Conservation (phyloP, 2,329 filamentous ascomycete genomes). For the Botrytis galanthina region DNA sequence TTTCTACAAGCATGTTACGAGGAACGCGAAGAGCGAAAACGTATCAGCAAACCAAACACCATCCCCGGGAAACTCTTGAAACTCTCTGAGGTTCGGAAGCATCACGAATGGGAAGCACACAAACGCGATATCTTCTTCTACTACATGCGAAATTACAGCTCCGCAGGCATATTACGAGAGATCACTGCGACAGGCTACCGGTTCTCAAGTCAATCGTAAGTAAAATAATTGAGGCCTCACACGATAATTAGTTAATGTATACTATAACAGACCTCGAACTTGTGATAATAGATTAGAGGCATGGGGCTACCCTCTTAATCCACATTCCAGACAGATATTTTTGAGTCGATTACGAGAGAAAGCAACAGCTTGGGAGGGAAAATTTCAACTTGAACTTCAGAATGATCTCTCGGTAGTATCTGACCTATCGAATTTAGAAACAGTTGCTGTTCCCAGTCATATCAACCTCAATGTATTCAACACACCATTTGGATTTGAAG, state of each 20-base stretch:
- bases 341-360: neutral
- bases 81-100: neutral
- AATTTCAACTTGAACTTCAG: neutral
- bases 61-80: constrained; percentile 3
- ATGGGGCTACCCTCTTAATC: constrained; percentile 14
- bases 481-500: neutral
- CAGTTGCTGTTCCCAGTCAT: neutral
- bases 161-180: constrained; percentile 10
- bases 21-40: constrained; percentile 4
- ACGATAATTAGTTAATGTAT: neutral
- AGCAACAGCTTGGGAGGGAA: constrained; percentile 1
- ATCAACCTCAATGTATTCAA: neutral
- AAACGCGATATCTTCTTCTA: constrained; percentile 5
- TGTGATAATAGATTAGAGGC: constrained; percentile 17
- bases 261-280: constrained; percentile 1
- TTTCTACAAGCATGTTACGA: constrained; percentile 14
- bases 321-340: constrained; percentile 11
- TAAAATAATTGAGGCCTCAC: neutral
- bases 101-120: constrained; percentile 12
- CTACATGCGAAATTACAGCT: constrained; percentile 13
- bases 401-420: neutral
- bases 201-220: constrained; percentile 17
- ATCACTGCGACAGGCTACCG: neutral
- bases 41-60: constrained; percentile 6
- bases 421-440: neutral